Evolutionary conservation across 495 filamentous ascomycete species (phyloP).

Genomic region (Talaromyces borbonicus): DNA sequence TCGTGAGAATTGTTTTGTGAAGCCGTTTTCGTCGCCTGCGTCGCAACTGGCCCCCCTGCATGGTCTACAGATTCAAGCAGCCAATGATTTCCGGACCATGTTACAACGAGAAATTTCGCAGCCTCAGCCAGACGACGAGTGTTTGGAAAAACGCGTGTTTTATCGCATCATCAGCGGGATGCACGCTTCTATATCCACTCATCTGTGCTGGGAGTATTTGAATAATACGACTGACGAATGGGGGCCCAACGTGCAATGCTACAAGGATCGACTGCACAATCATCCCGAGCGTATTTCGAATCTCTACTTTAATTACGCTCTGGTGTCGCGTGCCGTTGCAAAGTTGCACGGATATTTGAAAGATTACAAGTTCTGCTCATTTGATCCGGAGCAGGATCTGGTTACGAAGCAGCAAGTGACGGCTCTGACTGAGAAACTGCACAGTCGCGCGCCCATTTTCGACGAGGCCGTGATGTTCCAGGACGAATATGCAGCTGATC

Average conservation of each 20-base stretch:
- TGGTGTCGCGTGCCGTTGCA: conserved; percentile 78
- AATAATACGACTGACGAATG: conserved; percentile 93
- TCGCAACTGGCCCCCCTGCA: conserved; percentile 19
- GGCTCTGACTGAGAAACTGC: conserved; percentile 54
- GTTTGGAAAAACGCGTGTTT: conserved; percentile 95
- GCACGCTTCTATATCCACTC: conserved; percentile 93
- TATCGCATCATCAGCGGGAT: conserved; percentile 91
- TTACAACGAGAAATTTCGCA: conserved; percentile 64
- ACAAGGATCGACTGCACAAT: conserved; percentile 68
- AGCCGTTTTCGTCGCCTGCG: conserved; percentile 39
- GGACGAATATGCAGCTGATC: conserved; percentile 49
- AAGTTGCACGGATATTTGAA: conserved; percentile 83
- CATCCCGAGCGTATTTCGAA: conserved; percentile 91
- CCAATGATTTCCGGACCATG: conserved; percentile 73
- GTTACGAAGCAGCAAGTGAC: conserved; percentile 72
- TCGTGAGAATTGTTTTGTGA: conserved; percentile 92
- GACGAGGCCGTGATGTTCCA: conserved; percentile 92
- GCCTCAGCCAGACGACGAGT: conserved; percentile 75
- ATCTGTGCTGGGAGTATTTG: conserved; percentile 92
- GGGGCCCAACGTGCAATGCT: conserved; percentile 88
- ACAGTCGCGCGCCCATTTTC: conserved; percentile 67
- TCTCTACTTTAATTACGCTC: conserved; percentile 96
- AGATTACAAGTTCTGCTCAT: conserved; percentile 83
- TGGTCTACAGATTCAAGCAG: conserved; percentile 48
- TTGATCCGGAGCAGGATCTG: conserved; percentile 67